Base-by-base conservation (phyloP, 208 protist genomes). In the Trypanosomatidae sp. region DNA sequence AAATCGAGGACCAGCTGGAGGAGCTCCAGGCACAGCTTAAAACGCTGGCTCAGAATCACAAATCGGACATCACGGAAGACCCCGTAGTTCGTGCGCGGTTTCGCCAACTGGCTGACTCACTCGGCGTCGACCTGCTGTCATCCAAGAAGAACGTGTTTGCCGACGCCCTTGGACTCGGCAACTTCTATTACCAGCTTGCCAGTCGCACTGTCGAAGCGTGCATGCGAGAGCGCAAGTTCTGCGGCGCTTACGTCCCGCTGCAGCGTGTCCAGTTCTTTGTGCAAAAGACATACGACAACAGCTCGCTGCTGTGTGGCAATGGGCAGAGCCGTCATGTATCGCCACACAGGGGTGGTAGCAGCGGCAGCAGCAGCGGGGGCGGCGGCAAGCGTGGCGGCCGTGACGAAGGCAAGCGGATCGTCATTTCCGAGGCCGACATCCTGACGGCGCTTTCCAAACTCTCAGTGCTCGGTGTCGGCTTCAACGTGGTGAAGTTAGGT, bases 141-240 rank as follows among this genome's bases (percentile, higher is more conserved):
- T 95, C 90, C 33, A 92, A 91, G 76, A 92, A 92, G 72, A 97
- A 95, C 74, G 81, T 95, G 5, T 97, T 97, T 69, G 75, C 92
- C 12, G 88, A 84, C 19, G 77, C 83, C 17, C 75, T 97, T 9
- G 90, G 90, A 8, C 82, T 97, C 41, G 92, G 90, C 47, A 85
- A 97, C 76, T 95, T 95, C 72, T 95, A 95, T 79, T 95, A 95
- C 69, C 79, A 85, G 33, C 89, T 97, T 6, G 92, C 90, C 0
- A 77, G 89, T 2, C 93, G 90, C 65, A 86, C 91, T 2, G 90
- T 97, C 1, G 87, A 95, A 82, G 83, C 77, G 44, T 97, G 92
- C 69, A 92, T 97, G 87, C 77, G 69, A 46, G 92, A 97, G 81
- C 84, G 83, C 1, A 92, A 91, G 81, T 97, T 93, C 66, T 95